Conservation (phyloP, 352 stramenopile species). For the Peronospora belbahrii region DNA sequence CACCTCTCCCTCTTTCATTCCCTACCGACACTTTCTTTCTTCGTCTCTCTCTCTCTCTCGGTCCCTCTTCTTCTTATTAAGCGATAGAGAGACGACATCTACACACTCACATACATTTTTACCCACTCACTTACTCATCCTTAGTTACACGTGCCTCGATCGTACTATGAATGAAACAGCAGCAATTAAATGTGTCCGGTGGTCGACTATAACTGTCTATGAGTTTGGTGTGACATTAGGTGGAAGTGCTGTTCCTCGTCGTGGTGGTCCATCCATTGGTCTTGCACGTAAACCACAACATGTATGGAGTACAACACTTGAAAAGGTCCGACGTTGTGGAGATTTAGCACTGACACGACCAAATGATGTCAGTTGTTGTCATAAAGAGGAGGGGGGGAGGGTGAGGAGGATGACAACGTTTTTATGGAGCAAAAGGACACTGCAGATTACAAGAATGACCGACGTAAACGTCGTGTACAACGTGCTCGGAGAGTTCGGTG, state of each 20-base stretch:
- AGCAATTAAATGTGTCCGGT: slow-evolving; percentile 39
- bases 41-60: background rate
- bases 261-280: slow-evolving; percentile 41
- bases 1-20: slow-evolving; percentile 3
- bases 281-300: slow-evolving; percentile 32
- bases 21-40: background rate
- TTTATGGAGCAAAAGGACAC: slow-evolving; percentile 12
- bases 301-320: slow-evolving; percentile 42
- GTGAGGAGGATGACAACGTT: background rate
- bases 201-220: slow-evolving; percentile 56
- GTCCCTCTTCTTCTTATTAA: too few relatives aligned
- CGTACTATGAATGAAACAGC: too few relatives aligned
- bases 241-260: slow-evolving; percentile 42
- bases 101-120: too few relatives aligned
- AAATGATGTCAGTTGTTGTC: background rate
- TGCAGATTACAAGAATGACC: slow-evolving; percentile 2
- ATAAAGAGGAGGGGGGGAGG: too few relatives aligned
- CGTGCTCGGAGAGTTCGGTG: slow-evolving; percentile 30
- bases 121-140: background rate
- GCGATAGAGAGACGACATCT: too few relatives aligned
- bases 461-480: slow-evolving; percentile 4
- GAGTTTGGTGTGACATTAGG: slow-evolving; percentile 52
- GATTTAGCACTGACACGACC: slow-evolving; percentile 17
- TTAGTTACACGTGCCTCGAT: too few relatives aligned
- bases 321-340: slow-evolving; percentile 24